Percentiles rank a stretch among this genome's conserved stretches.
Evolutionary conservation across 768 basidiomycete genomes (phyloP).

Genomic region (Russula lepida): DNA sequence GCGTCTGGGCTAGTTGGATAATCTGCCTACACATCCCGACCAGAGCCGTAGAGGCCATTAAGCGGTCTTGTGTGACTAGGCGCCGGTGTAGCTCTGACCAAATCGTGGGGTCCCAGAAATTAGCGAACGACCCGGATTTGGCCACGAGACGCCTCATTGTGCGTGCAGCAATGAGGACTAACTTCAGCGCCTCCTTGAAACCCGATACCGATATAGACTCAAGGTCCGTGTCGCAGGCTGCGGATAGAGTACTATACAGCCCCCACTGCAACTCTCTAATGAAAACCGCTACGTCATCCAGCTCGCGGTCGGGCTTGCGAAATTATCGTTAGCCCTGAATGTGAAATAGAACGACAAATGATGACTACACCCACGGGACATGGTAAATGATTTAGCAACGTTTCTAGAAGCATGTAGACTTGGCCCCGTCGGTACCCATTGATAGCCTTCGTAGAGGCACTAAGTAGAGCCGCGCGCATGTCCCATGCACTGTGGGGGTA

Average conservation of each 20-base stretch:
- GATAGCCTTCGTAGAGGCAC: conserved; percentile 47
- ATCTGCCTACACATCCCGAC: conserved; percentile 61
- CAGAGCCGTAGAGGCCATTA: conserved; percentile 55
- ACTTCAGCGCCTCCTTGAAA: conserved; percentile 72
- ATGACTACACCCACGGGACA: conserved; percentile 34
- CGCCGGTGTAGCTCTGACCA: conserved; percentile 46
- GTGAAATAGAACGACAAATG: not conserved
- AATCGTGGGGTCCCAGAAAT: conserved; percentile 50
- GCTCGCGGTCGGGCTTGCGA: conserved; percentile 28
- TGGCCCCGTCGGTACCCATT: conserved; percentile 75
- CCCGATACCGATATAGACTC: conserved; percentile 54
- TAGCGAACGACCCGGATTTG: conserved; percentile 26
- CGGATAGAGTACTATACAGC: conserved; percentile 40
- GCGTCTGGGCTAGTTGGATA: conserved; percentile 23
- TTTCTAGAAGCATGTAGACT: conserved; percentile 61
- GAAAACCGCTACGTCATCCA: conserved; percentile 40
- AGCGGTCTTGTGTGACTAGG: conserved; percentile 46
- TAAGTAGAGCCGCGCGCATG: conserved; percentile 52
- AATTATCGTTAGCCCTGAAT: not conserved
- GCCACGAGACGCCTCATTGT: conserved; percentile 45
- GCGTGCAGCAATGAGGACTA: conserved; percentile 55
- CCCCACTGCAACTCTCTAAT: conserved; percentile 42
- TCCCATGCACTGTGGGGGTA: conserved; percentile 58
- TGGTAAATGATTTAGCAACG: conserved; percentile 49
- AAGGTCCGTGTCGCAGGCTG: conserved; percentile 44